Evolutionary conservation across 208 protist species (phyloP), one percentile per base, ranked within the genome.

Genomic region (Lotmaria passim): DNA sequence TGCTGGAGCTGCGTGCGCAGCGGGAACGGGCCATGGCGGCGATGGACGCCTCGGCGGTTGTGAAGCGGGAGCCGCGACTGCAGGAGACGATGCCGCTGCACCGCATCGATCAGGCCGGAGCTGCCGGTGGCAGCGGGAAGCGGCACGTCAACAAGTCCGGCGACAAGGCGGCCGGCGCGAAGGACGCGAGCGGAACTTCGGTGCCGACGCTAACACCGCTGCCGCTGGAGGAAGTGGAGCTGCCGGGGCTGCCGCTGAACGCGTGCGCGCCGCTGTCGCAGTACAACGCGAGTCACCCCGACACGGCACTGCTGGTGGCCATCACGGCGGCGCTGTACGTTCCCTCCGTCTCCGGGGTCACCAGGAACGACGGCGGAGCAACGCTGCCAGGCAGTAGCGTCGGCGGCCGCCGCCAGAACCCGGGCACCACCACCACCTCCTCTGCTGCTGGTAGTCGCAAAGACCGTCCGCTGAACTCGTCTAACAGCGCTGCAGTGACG

Each of bases 251-350:
- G 33, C 78, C 79, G 34, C 82, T 93, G 28, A 75, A 71, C 59
- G 69, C 44, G 21, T 87, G 88, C 63, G 59, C 58, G 21, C 84
- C 86, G 26, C 79, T 94, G 26, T 62, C 78, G 39, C 55, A 72
- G 65, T 90, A 90, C 78, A 89, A 85, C 75, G 61, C 73, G 19
- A 59, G 66, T 33, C 83, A 91, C 77, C 83, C 89, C 23, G 38
- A 76, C 14, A 73, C 57, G 33, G 62, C 69, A 0, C 48, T 89
- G 15, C 12, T 57, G 10, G 30, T 67, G 8, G 70, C 74, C 14
- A 43, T 73, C 17, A 53, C 74, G 24, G 82, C 69, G 19, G 46
- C 72, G 36, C 58, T 73, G 28, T 86, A 83, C 81, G 83, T 81
- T 30, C 72, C 71, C n/a, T 51, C 55, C 53, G 53, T 57, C 12